Base-by-base conservation (phyloP, 345 rosid genomes). In the Noccaea bulbosa region DNA sequence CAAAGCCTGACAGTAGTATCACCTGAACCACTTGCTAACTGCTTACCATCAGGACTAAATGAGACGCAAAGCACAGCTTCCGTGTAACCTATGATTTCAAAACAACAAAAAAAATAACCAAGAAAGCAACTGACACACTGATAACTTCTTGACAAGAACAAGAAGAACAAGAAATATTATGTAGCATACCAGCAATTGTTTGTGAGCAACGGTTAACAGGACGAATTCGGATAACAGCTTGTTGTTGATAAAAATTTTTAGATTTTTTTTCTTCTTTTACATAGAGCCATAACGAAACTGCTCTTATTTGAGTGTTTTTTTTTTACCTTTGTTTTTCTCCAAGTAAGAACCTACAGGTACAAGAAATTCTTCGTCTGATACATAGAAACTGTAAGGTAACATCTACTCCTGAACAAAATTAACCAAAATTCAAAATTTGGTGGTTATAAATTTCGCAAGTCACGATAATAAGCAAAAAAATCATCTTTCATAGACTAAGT, bases 11-110 rank as follows among this genome's bases (percentile, higher is more conserved):
- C 97, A 47, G 96, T 90, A 41, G 97, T 88, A 77, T 95, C 99
- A 65, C 98, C 98, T 5, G 97, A 95, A 65, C 98, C 97, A 85
- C 98, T 95, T 3, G 98, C 99, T 83, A 95, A 81, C n/a, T 83
- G 93, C 41, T 81, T 79, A 55, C 99, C 96, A 35, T 95, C 97
- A 41, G 98, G 99, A 81, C 97, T 90, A 72, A 92, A 92, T 11
- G 97, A 86, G 65, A 95, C 96, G 48, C 93, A 86, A 70, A 92
- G 96, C 38, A 92, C 93, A 70, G 99, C 92, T 80, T 92, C 98
- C 2, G 83, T 58, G 27, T 89, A 98, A 77, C 97, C 96, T 89
- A 78, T n/a, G 33, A n/a, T 47, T 0, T 10, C 4, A 30, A 12
- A 27, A 9, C 8, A 48, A 48, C 2, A 1, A 24, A 3, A 24